These are phyloP conservation scores for Ambrosia trifida DNA, from an alignment of 129 eudicot species.

Conservation along the genomic window DNA sequence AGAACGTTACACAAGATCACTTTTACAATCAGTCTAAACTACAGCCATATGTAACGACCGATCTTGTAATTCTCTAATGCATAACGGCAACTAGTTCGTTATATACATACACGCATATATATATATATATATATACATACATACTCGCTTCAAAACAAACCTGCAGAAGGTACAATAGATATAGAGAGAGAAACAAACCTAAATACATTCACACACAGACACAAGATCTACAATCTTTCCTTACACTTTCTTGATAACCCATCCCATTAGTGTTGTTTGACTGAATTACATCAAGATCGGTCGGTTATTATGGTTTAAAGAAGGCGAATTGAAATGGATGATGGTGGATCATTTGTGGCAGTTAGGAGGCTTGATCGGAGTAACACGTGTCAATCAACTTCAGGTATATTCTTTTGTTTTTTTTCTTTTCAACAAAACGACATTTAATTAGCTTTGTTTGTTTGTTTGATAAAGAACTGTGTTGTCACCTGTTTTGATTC, in stretches of 20 bases:
- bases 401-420: conserved; percentile 50
- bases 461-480: background rate
- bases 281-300: conserved; percentile 9
- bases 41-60: too few species aligned
- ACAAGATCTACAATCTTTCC: conserved; percentile 7
- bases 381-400: conserved; percentile 65
- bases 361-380: conserved; percentile 79
- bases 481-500: conserved; percentile 14
- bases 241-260: conserved; percentile 26
- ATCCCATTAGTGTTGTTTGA: conserved; percentile 11
- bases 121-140: background rate
- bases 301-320: conserved; percentile 15
- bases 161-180: conserved; percentile 7
- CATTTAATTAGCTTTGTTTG: background rate
- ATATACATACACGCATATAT: background rate
- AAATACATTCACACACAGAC: conserved; percentile 6
- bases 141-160: conserved; percentile 1
- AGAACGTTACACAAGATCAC: too few species aligned
- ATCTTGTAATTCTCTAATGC: background rate
- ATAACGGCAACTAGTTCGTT: too few species aligned
- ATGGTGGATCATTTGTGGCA: conserved; percentile 96
- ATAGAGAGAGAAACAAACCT: conserved; percentile 29
- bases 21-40: too few species aligned
- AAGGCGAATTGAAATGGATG: conserved; percentile 59
- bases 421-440: background rate